These are phyloP conservation scores for Eutypa lata DNA, from an alignment of 2,329 filamentous ascomycete species.

Conservation along the genomic window DNA sequence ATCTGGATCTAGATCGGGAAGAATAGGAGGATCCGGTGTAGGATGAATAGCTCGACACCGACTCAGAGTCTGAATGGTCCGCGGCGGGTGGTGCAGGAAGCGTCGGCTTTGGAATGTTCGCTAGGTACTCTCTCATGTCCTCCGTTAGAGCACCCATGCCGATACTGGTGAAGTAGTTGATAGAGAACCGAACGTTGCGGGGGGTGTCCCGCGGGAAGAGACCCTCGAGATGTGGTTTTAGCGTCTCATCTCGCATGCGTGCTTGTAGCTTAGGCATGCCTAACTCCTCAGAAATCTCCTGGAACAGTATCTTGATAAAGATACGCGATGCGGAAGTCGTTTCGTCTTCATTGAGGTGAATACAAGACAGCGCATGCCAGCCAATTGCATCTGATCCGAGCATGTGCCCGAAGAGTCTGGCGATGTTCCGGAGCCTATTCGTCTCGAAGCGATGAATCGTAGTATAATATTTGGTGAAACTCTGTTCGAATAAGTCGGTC, in stretches of 20 bases:
- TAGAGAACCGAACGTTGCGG: constrained; percentile 89
- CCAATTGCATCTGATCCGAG: constrained; percentile 84
- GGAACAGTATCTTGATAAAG: constrained; percentile 97
- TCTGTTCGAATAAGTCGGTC: constrained; percentile 87
- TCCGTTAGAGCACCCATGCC: constrained; percentile 94
- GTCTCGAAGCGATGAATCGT: constrained; percentile 98
- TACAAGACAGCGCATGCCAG: constrained; percentile 82
- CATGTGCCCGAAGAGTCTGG: constrained; percentile 89
- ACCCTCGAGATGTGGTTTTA: constrained; percentile 76
- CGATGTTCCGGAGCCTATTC: constrained; percentile 91
- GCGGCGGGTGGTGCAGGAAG: constrained; percentile 62
- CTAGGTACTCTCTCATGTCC: constrained; percentile 86
- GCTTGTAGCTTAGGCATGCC: constrained; percentile 77
- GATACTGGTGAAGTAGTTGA: constrained; percentile 99
- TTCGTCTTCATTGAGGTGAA: constrained; percentile 94
- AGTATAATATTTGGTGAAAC: constrained; percentile 91
- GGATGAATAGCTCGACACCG: constrained; percentile 75
- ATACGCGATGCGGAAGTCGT: constrained; percentile 96
- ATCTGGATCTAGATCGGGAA: constrained; percentile 46
- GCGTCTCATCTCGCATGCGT: constrained; percentile 72
- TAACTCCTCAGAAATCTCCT: constrained; percentile 83
- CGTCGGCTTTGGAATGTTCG: constrained; percentile 84
- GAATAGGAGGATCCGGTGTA: constrained; percentile 64
- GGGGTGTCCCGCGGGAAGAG: constrained; percentile 88
- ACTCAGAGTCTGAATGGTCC: constrained; percentile 65